A percentile compares a stretch with the other conserved stretches of the same genome.
These are phyloP conservation scores for Thermomyces lanuginosus DNA, from an alignment of 2,329 filamentous ascomycete species.

Conservation along the genomic window DNA sequence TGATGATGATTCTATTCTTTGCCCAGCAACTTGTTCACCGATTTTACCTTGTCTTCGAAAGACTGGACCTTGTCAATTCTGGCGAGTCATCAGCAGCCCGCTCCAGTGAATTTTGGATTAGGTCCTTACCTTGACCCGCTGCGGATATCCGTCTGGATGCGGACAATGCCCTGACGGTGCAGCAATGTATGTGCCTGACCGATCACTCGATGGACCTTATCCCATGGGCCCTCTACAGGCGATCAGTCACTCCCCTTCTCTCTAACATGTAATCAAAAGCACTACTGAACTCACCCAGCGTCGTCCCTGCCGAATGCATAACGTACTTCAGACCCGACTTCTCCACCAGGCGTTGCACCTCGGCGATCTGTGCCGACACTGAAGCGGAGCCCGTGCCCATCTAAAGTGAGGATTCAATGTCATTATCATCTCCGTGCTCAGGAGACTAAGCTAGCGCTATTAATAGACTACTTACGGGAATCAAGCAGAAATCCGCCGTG, in stretches of 20 bases:
- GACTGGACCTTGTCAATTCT: conserved; percentile 77
- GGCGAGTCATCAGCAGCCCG: conserved; percentile 6
- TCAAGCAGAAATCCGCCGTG: conserved; percentile 80
- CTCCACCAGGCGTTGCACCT: conserved; percentile 71
- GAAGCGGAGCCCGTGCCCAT: conserved; percentile 65
- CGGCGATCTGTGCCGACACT: conserved; percentile 69
- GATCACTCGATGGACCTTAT: conserved; percentile 67
- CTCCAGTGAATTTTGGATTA: neutral
- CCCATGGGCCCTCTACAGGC: conserved; percentile 68
- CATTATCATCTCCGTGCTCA: no score
- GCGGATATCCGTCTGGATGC: conserved; percentile 79
- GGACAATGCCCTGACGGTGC: conserved; percentile 57
- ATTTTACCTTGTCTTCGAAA: conserved; percentile 60
- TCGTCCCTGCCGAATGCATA: conserved; percentile 91
- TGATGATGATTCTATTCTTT: conserved; percentile 8
- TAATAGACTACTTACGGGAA: conserved; percentile 36
- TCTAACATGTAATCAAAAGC: neutral
- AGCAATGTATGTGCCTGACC: conserved; percentile 72
- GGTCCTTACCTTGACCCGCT: conserved; percentile 52
- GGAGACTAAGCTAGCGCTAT: no score
- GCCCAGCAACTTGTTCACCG: conserved; percentile 38
- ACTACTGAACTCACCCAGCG: conserved; percentile 49
- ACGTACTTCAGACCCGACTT: conserved; percentile 64
- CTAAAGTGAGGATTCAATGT: no score
- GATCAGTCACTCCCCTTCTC: neutral